A percentile compares a stretch with the other conserved stretches of the same genome.
Evolutionary conservation across 345 rosid species (phyloP).

Genomic region (Moricandia arvensis): DNA sequence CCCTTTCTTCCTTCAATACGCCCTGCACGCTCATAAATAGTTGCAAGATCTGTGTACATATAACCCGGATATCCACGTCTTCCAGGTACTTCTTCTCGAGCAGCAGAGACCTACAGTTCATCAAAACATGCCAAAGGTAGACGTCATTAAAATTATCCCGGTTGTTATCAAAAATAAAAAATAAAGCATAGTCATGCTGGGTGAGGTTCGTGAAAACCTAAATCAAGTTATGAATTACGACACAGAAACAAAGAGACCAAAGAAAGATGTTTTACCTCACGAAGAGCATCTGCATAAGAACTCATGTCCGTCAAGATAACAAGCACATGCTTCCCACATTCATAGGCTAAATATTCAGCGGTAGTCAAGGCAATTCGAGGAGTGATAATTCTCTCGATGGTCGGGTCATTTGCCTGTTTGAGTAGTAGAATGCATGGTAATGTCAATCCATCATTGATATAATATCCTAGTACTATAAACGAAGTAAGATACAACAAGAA

Average conservation of each 20-base stretch:
- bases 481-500: not conserved
- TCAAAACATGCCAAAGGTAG: not conserved
- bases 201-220: not conserved
- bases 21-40: conserved; percentile 97
- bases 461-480: not conserved
- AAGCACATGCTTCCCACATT: conserved; percentile 96
- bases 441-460: not conserved
- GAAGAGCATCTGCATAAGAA: conserved; percentile 99
- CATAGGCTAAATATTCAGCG: conserved; percentile 97
- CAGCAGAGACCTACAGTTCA: conserved; percentile 87
- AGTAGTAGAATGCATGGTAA: conserved; percentile 13
- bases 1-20: conserved; percentile 97
- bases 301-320: conserved; percentile 99
- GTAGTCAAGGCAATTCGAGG: conserved; percentile 99
- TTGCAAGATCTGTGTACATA: conserved; percentile 99
- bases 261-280: conserved; percentile 60
- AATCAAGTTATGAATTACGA: not conserved
- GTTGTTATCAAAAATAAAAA: not conserved
- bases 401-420: conserved; percentile 95
- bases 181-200: not conserved
- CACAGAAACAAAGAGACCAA: not conserved
- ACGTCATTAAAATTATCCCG: not conserved
- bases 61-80: conserved; percentile 99
- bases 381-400: conserved; percentile 95
- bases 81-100: conserved; percentile 99